Percentiles rank a stretch among this genome's conserved stretches.
These are phyloP conservation scores for Plectosphaerella cucumerina DNA, from an alignment of 2,329 filamentous ascomycete genomes.

Conservation along the genomic window DNA sequence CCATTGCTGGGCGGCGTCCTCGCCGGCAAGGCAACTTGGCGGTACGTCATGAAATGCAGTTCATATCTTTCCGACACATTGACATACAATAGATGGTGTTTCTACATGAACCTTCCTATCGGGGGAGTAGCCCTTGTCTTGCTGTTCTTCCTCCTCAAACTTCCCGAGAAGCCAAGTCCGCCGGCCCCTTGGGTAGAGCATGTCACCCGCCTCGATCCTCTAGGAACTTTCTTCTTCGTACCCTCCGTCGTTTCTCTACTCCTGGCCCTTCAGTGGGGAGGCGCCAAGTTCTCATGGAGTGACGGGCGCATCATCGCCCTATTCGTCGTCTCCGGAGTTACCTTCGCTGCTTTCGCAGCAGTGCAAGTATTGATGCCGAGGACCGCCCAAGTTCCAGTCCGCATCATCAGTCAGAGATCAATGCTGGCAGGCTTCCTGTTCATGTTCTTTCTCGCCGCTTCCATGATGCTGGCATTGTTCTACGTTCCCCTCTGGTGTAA, in stretches of 20 bases:
- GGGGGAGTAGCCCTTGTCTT: constrained; percentile 46
- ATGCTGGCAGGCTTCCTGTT: constrained; percentile 43
- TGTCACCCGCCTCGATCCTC: constrained; percentile 49
- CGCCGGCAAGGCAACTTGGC: constrained; percentile 43
- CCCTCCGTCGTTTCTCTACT: constrained; percentile 56
- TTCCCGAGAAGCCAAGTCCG: constrained; percentile 26
- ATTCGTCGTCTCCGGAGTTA: constrained; percentile 45
- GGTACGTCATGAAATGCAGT: constrained; percentile 19
- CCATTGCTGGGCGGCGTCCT: constrained; percentile 52
- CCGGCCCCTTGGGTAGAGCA: constrained; percentile 33
- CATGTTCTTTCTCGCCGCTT: constrained; percentile 41
- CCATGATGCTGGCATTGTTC: constrained; percentile 52
- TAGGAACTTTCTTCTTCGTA: constrained; percentile 57
- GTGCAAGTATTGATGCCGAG: constrained; percentile 52
- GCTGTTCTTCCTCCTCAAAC: constrained; percentile 43
- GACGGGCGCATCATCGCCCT: constrained; percentile 49
- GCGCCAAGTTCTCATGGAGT: constrained; percentile 47
- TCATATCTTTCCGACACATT: not conserved
- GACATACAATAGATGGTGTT: constrained; percentile 42
- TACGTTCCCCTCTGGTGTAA: constrained; percentile 53
- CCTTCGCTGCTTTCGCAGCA: constrained; percentile 40
- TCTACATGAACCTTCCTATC: constrained; percentile 55
- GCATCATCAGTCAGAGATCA: constrained; percentile 51
- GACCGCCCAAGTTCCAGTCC: constrained; percentile 51
- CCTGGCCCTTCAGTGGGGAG: constrained; percentile 61